phyloP scores from a whole-genome alignment of 768 basidiomycete genomes.

The Nidula microcarpa region DNA sequence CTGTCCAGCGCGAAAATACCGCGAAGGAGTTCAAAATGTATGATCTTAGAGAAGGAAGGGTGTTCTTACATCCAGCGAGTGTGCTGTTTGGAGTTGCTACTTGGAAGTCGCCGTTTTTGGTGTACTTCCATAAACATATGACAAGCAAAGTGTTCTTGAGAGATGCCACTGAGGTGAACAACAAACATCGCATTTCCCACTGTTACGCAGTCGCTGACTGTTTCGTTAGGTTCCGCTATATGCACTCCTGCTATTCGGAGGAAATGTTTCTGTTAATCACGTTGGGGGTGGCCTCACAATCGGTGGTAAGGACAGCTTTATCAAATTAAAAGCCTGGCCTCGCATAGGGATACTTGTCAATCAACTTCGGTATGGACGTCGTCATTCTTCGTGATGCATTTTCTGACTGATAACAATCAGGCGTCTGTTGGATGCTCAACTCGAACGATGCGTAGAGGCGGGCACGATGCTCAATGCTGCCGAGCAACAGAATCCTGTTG shows the following conservation, averaged over 20 bases:
- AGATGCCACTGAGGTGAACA: conserved; percentile 79
- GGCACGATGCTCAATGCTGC: conserved; percentile 45
- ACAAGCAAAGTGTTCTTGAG: conserved; percentile 84
- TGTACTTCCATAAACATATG: conserved; percentile 80
- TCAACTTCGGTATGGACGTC: conserved; percentile 60
- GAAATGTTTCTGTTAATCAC: conserved; percentile 74
- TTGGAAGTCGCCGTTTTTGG: conserved; percentile 78
- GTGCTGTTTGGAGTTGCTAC: conserved; percentile 68
- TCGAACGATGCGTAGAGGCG: conserved; percentile 62
- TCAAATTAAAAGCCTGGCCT: conserved; percentile 81
- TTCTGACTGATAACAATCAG: conserved; percentile 26
- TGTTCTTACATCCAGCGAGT: conserved; percentile 83
- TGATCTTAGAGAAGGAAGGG: conserved; percentile 61
- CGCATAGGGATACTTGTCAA: conserved; percentile 88
- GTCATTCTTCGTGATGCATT: not conserved
- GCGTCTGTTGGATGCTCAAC: conserved; percentile 65
- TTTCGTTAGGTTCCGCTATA: conserved; percentile 75
- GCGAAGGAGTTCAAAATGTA: conserved; percentile 84
- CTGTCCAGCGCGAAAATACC: conserved; percentile 79
- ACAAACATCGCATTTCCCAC: not conserved
- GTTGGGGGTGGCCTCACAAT: conserved; percentile 73
- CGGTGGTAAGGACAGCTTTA: conserved; percentile 42
- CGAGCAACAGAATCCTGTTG: conserved; percentile 46
- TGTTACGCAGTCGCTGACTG: not conserved
- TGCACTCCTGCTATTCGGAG: conserved; percentile 81